These are phyloP conservation scores for Hapsidospora chrysogenum DNA, from an alignment of 495 filamentous ascomycete genomes.

Conservation along the genomic window DNA sequence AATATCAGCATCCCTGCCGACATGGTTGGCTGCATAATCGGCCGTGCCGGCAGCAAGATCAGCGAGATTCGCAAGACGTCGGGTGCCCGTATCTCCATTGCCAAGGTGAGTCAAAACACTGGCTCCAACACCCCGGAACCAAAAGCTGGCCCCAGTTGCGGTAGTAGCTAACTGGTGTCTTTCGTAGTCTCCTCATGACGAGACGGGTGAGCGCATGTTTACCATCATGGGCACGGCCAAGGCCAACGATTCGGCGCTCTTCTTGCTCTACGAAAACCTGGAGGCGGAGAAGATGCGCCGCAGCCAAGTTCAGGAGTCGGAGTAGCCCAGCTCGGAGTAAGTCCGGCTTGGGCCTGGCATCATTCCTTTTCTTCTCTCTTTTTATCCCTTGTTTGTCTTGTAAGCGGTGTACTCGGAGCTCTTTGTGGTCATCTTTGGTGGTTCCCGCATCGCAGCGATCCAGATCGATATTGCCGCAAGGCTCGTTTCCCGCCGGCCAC, in stretches of 20 bases:
- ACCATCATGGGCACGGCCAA: conserved; percentile 89
- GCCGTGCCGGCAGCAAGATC: conserved; percentile 85
- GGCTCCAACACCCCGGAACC: not conserved
- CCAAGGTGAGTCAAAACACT: conserved; percentile 39
- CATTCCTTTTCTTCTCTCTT: conserved; percentile 2
- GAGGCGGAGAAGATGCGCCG: conserved; percentile 97
- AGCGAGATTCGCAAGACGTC: conserved; percentile 94
- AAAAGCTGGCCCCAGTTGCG: not conserved
- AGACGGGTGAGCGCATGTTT: conserved; percentile 97
- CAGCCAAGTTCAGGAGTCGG: conserved; percentile 48
- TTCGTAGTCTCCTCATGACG: conserved; percentile 66
- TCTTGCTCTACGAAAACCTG: conserved; percentile 94
- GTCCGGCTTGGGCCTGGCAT: conserved; percentile 5
- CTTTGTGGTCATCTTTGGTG: conserved; percentile 7
- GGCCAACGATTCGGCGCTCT: conserved; percentile 89
- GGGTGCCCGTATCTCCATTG: conserved; percentile 92
- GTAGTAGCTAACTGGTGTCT: not conserved
- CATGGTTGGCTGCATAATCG: conserved; percentile 99
- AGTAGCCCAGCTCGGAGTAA: conserved; percentile 46
- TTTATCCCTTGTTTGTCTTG: conserved; percentile 12
- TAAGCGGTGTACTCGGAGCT: conserved; percentile 24
- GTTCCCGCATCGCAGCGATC: conserved; percentile 21
- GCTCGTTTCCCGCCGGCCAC: conserved; percentile 26
- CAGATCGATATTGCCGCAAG: conserved; percentile 45
- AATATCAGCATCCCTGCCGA: conserved; percentile 98